Base-by-base conservation (phyloP, 805 yeast species). In the Suhomyces pyralidae region DNA sequence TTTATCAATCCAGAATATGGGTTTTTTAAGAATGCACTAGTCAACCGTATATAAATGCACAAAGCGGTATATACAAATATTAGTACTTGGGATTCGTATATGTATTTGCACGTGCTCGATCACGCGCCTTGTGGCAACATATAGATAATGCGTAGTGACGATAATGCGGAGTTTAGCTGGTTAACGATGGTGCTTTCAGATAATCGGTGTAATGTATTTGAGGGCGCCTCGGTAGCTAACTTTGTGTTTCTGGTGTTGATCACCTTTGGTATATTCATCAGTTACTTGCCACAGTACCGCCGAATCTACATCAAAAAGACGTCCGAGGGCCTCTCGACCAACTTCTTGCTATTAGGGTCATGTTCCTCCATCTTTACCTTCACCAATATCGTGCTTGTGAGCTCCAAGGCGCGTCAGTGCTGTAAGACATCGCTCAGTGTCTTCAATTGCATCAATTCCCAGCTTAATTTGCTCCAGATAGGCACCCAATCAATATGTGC, bases 251-350 rank as follows among this genome's bases (percentile, higher is more conserved):
- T 89, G 25, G 53, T 81, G 0, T 48, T 73, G 5, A 78, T 90
- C 32, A 84, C 90, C 0, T 47, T 81, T 1, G 96, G 91, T 3
- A 88, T 90, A 7, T 80, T 84, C 32, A 59, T 78, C 9, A 86
- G 93, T 44, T 90, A 90, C 64, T 50, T 85, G 3, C 96, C 96
- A 0, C 97, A 90, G 69, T 89, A 86, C 65, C 51, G 74, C 43
- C 78, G 84, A 44, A 83, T 90, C 50, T 66, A 81, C 49, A 59
- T 64, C 17, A 77, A 90, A 48, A 68, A 79, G 48, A 78, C 90
- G 5, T 83, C 92, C 10, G 91, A 88, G 63, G 97, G 97, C 4
- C 71, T 90, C 20, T 85, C 92, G 5, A 88, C 92, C 10, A 75
- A 79, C 58, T 90, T 84, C 63, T 72, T 90, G 30, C 68, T 90